These are phyloP conservation scores for Nigrospora oryzae DNA, from an alignment of 2,329 filamentous ascomycete genomes.

Conservation along the genomic window DNA sequence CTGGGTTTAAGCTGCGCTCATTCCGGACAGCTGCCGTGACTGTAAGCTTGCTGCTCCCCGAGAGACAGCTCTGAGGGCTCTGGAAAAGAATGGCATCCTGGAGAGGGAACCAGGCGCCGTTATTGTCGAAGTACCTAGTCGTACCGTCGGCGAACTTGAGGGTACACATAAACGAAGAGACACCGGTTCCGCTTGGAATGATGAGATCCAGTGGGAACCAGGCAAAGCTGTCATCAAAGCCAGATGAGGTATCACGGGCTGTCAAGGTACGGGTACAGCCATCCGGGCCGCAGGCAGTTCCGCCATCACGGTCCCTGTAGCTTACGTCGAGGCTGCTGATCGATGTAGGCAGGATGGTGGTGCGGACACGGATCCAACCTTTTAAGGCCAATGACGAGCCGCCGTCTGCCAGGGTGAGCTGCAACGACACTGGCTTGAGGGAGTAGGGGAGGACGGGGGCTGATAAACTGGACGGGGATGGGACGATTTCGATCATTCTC, in stretches of 20 bases:
- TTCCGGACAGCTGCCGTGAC: conserved; percentile 38
- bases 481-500: conserved; percentile 55
- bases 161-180: conserved; percentile 51
- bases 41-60: conserved; percentile 31
- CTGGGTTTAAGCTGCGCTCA: conserved; percentile 31
- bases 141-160: conserved; percentile 39
- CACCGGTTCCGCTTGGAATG: conserved; percentile 48
- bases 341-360: conserved; percentile 33
- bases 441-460: conserved; percentile 46
- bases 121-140: conserved; percentile 43
- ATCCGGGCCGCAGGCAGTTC: conserved; percentile 29
- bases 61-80: conserved; percentile 45
- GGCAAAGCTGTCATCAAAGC: conserved; percentile 53
- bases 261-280: conserved; percentile 36
- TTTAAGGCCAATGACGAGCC: conserved; percentile 39
- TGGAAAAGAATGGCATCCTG: conserved; percentile 48
- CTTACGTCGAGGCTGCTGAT: conserved; percentile 40
- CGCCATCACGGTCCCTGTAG: conserved; percentile 48
- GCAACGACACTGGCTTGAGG: conserved; percentile 50
- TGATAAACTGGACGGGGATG: conserved; percentile 38
- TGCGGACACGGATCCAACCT: conserved; percentile 49
- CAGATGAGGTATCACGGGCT: conserved; percentile 38
- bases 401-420: conserved; percentile 41
- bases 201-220: conserved; percentile 35
- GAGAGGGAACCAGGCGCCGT: conserved; percentile 45